phyloP scores from a whole-genome alignment of 2,329 filamentous ascomycete genomes.

The Trichoderma gracile region DNA sequence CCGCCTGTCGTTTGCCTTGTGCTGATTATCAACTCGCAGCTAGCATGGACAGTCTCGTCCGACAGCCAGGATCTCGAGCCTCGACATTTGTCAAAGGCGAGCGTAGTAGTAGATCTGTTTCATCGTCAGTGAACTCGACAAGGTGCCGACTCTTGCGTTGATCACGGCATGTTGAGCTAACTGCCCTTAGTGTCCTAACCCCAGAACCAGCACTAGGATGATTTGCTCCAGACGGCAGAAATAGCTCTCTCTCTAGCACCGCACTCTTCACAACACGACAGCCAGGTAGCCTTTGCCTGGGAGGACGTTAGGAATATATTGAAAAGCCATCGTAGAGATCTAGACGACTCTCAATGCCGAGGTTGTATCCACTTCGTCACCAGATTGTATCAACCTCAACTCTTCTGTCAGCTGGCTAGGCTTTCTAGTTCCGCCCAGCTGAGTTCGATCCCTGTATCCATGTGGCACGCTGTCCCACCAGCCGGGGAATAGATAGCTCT shows the following conservation, averaged over 20 bases:
- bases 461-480: conserved; percentile 3
- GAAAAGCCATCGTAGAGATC: no score
- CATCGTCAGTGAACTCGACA: background rate
- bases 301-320: no score
- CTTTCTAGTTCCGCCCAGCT: conserved; percentile 8
- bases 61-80: background rate
- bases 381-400: background rate
- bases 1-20: background rate
- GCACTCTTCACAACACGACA: background rate
- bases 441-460: conserved; percentile 12
- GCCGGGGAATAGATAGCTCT: background rate
- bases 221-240: no score
- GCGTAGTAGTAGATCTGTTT: no score
- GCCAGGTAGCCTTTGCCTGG: no score
- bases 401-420: background rate
- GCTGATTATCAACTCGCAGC: background rate
- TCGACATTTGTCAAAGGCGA: background rate
- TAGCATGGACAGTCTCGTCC: background rate
- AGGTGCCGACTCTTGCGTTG: background rate
- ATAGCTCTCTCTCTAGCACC: background rate
- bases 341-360: background rate
- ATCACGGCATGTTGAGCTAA: background rate
- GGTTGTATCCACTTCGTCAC: background rate
- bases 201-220: background rate
- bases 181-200: background rate